Conservation (phyloP, 1,139 yeast genomes). For the Dujonia santamariae region DNA sequence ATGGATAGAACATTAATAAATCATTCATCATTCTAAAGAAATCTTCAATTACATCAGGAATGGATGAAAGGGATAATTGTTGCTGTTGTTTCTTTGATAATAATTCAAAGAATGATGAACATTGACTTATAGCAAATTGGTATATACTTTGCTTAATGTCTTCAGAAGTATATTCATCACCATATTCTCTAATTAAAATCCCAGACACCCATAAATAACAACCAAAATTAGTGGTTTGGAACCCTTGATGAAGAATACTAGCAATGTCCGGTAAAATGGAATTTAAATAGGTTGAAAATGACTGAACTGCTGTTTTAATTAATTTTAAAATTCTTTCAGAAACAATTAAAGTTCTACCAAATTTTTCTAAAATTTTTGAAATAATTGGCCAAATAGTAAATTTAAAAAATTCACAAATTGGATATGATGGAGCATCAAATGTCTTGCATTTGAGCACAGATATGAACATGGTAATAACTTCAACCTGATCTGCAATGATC, state of each 20-base stretch:
- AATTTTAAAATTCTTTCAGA: conserved; percentile 76
- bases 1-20: conserved; percentile 74
- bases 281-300: conserved; percentile 62
- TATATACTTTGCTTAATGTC: conserved; percentile 40
- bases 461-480: conserved; percentile 69
- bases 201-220: conserved; percentile 93
- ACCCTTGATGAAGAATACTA: conserved; percentile 61
- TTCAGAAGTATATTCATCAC: conserved; percentile 51
- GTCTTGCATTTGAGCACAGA: conserved; percentile 49
- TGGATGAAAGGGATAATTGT: conserved; percentile 32
- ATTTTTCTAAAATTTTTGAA: conserved; percentile 45
- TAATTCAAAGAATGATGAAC: conserved; percentile 37
- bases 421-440: conserved; percentile 38
- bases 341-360: conserved; percentile 55
- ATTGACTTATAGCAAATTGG: conserved; percentile 49
- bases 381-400: conserved; percentile 60
- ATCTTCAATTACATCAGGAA: conserved; percentile 82
- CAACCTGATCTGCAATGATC: conserved; percentile 72
- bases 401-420: conserved; percentile 56
- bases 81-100: conserved; percentile 18
- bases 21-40: conserved; percentile 84
- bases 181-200: conserved; percentile 71
- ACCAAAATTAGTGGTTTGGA: conserved; percentile 66
- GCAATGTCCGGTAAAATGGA: conserved; percentile 67
- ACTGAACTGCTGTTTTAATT: conserved; percentile 62